phyloP scores from a whole-genome alignment of 257 asterid genomes.

The Capsicum chinense region DNA sequence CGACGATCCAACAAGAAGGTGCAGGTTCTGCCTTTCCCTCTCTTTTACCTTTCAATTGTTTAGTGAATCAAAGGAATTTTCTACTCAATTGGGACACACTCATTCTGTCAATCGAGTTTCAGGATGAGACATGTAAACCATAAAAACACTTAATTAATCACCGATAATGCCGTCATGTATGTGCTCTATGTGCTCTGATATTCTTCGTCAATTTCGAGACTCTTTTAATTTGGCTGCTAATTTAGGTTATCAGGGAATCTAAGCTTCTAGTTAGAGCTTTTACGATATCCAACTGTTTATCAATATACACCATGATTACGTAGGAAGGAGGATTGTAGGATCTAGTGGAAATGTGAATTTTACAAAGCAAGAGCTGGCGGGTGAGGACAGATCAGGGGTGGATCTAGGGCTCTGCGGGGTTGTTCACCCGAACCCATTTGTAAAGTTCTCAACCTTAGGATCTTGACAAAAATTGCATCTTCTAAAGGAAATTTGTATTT shows the following conservation, averaged over 20 bases:
- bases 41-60: neutral
- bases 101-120: neutral
- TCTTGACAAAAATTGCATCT: neutral
- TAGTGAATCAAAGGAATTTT: neutral
- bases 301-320: neutral
- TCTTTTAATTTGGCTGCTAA: neutral
- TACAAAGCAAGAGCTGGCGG: neutral
- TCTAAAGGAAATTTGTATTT: neutral
- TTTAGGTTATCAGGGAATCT: neutral
- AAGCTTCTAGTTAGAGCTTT: neutral
- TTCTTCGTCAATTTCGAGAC: neutral
- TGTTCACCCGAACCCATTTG: neutral
- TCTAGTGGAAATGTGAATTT: neutral
- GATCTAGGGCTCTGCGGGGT: too few species aligned
- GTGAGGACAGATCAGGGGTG: too few species aligned
- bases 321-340: neutral
- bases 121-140: neutral
- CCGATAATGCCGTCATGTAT: neutral
- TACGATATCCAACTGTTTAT: neutral
- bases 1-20: conserved; percentile 1
- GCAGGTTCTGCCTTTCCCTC: neutral
- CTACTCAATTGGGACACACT: neutral
- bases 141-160: neutral
- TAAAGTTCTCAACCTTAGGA: neutral
- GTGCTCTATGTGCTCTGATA: neutral